Percentiles rank a stretch among this genome's conserved stretches.
These are phyloP conservation scores for Hawksworthiomyces lignivorus DNA, from an alignment of 2,329 filamentous ascomycete species.

Conservation along the genomic window DNA sequence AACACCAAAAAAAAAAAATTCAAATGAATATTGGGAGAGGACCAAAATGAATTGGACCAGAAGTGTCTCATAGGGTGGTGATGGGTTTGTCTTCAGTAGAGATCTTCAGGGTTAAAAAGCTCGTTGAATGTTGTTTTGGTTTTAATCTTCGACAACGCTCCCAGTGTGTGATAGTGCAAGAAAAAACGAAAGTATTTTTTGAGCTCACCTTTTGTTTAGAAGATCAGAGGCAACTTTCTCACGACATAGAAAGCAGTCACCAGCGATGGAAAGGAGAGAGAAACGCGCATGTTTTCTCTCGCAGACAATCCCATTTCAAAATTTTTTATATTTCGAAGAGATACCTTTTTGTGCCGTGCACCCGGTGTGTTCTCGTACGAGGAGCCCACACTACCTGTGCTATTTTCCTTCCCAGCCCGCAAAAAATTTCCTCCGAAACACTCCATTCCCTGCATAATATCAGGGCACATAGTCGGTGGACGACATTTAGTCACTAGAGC, in stretches of 20 bases:
- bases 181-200: too few relatives aligned
- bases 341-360: slow-evolving; percentile 10
- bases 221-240: too few relatives aligned
- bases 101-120: slow-evolving; percentile 61
- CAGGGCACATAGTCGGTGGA: too few relatives aligned
- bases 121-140: slow-evolving; percentile 38
- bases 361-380: too few relatives aligned
- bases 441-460: too few relatives aligned
- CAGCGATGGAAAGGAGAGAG: too few relatives aligned
- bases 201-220: slow-evolving; percentile 35
- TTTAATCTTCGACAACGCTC: slow-evolving; percentile 45
- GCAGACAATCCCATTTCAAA: too few relatives aligned
- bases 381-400: too few relatives aligned
- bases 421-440: too few relatives aligned
- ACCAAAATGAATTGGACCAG: slow-evolving; percentile 6
- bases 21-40: not conserved
- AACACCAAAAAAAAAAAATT: slow-evolving; percentile 5
- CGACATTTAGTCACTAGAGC: not conserved
- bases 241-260: too few relatives aligned
- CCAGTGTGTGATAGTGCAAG: slow-evolving; percentile 16
- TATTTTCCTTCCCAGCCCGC: too few relatives aligned
- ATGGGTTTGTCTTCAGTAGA: slow-evolving; percentile 54
- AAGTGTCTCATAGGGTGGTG: slow-evolving; percentile 50
- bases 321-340: slow-evolving; percentile 9
- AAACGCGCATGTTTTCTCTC: too few relatives aligned